Evolutionary conservation across 176 grass and related monocot genomes (phyloP), one percentile per base, ranked within the genome.

Genomic region (Musa beccarii): DNA sequence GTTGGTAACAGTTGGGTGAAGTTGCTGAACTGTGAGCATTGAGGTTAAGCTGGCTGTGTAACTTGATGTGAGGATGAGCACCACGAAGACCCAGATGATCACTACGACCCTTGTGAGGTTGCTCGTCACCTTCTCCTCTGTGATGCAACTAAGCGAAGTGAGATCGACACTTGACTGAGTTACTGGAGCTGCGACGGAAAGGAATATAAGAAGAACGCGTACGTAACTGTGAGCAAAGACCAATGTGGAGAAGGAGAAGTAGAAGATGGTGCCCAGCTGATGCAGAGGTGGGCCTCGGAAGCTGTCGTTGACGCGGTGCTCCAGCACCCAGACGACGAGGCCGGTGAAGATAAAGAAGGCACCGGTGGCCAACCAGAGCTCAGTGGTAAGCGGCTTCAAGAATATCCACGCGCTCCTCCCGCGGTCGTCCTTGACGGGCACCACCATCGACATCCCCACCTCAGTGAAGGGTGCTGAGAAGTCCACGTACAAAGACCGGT

Each of bases 181-280:
- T 43, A 43, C 34, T 43, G 34, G 4, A 43, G 34, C 4, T 43
- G 34, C 6, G 20, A 17, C 20, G 15, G 57, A 5, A 19, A 62
- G 15, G 68, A 12, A 8, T 1, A 67, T 29, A 29, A 28, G 20
- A 28, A 12, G 11, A 13, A 67, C 15, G 4, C 22, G 16, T 34
- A 29, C 68, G 19, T 50, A 70, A 86, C 84, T 78, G 75, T 91
- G 85, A 65, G 89, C 77, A 62, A 87, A 91, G 65, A 87, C 83
- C 57, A 91, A 78, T 6, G 89, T 91, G 24, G 89, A 91, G 52
- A 91, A 85, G 52, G 80, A 75, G 80, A 91, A 91, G 80, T 88
- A 88, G 80, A 91, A 83, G 65, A 88, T 69, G 21, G 89, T 85
- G 79, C 85, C 80, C 70, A 91, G 25, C 55, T 91, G 89, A 74